A percentile compares a stretch with the other conserved stretches of the same genome.
phyloP scores from a whole-genome alignment of 2,329 filamentous ascomycete species.

The Ophiostoma sp. region DNA sequence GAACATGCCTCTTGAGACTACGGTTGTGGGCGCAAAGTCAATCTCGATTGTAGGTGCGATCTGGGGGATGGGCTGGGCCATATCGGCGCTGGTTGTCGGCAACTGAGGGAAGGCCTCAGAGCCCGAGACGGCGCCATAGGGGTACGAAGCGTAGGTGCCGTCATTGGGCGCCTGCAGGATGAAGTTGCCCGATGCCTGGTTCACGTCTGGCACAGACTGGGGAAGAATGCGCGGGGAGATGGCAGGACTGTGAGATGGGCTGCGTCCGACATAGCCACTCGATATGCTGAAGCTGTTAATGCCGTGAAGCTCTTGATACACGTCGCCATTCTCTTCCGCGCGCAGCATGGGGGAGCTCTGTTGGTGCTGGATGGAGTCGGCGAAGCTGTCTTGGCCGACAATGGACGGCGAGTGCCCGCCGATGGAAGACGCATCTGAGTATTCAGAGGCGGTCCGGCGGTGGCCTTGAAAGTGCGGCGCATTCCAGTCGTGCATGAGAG shows the following conservation, averaged over 20 bases:
- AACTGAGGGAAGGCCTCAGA: slow-evolving; percentile 56
- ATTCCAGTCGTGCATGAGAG: slow-evolving; percentile 59
- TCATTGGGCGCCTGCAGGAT: slow-evolving; percentile 45
- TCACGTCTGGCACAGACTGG: slow-evolving; percentile 55
- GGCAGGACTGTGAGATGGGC: slow-evolving; percentile 73
- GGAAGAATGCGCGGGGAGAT: slow-evolving; percentile 63
- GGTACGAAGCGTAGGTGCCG: slow-evolving; percentile 45
- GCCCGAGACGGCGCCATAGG: slow-evolving; percentile 43
- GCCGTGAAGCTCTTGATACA: slow-evolving; percentile 76
- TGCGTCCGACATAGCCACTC: slow-evolving; percentile 66
- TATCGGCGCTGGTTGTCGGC: slow-evolving; percentile 55
- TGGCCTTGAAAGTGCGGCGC: slow-evolving; percentile 71
- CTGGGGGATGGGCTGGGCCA: slow-evolving; percentile 63
- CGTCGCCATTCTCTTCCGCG: slow-evolving; percentile 63
- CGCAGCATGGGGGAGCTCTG: slow-evolving; percentile 75
- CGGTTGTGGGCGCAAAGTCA: slow-evolving; percentile 78
- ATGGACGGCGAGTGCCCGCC: slow-evolving; percentile 77
- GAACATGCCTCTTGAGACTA: slow-evolving; percentile 61
- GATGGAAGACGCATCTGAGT: slow-evolving; percentile 84
- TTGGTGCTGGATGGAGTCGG: slow-evolving; percentile 72
- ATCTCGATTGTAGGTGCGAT: slow-evolving; percentile 97
- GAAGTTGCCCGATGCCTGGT: slow-evolving; percentile 44
- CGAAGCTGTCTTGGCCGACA: slow-evolving; percentile 73
- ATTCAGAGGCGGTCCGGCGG: slow-evolving; percentile 83
- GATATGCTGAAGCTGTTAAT: slow-evolving; percentile 81